phyloP scores from a whole-genome alignment of 768 basidiomycete genomes.

The Boletus coccyginus region DNA sequence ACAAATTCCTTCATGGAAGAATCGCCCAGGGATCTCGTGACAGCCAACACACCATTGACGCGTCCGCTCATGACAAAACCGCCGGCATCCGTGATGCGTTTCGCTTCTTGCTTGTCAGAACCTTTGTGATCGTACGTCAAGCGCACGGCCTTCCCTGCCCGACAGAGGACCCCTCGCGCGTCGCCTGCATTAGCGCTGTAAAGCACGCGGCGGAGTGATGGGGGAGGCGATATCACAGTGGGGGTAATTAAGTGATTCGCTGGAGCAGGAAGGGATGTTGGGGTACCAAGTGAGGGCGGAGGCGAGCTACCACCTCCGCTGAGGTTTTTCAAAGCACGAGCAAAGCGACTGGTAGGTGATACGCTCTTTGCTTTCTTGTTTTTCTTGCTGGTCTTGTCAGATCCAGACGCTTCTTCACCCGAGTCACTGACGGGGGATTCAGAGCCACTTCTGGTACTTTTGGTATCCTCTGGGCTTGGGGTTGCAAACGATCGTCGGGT shows the following conservation, averaged over 20 bases:
- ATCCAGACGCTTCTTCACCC: constrained; percentile 32
- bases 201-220: constrained; percentile 65
- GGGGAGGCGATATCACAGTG: constrained; percentile 43
- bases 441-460: constrained; percentile 34
- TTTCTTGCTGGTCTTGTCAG: constrained; percentile 37
- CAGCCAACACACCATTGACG: constrained; percentile 95
- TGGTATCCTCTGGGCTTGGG: constrained; percentile 32
- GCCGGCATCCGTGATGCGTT: constrained; percentile 95
- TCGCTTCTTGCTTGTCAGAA: constrained; percentile 94
- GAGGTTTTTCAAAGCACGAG: constrained; percentile 53
- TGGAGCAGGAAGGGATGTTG: constrained; percentile 11
- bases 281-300: constrained; percentile 8
- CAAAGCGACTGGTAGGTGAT: constrained; percentile 47
- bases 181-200: constrained; percentile 98
- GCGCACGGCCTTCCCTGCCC: constrained; percentile 85
- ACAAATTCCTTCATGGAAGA: constrained; percentile 99
- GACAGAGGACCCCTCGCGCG: constrained; percentile 90
- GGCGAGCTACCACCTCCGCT: constrained; percentile 32
- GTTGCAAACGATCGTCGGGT: constrained; percentile 28
- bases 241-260: constrained; percentile 30
- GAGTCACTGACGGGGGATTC: constrained; percentile 47
- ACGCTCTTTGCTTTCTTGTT: constrained; percentile 40
- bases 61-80: constrained; percentile 99
- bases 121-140: constrained; percentile 99
- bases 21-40: constrained; percentile 94